Evolutionary conservation across 2,329 filamentous ascomycete genomes (phyloP), one percentile per base, ranked within the genome.

Genomic region (Chrysoporthe deuterocubensis): DNA sequence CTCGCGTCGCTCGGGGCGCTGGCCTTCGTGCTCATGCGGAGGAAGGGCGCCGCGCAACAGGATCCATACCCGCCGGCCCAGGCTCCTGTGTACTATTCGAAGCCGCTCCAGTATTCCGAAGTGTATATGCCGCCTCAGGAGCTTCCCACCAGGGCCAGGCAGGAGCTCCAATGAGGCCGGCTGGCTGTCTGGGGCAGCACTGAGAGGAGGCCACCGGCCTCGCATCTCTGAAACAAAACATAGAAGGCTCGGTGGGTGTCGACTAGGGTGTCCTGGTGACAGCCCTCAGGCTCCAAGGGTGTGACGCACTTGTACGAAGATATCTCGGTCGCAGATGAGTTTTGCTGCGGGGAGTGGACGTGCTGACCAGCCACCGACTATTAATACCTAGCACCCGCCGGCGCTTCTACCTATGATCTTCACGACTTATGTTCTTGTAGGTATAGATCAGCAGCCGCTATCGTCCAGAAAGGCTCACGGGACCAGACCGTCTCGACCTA

Each of bases 1-100:
- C 65, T 74, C 18, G 72, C 70, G 1, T 71, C 72, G 3, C 65
- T 74, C 3, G 73, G 68, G 7, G 69, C 69, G 2, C 42, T 73
- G 11, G 70, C 65, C 0, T 67, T 70, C 32, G 44, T 73, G 58
- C 43, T 63, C 14, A 52, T 50, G 60, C 59, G 59, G 8, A 37
- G 59, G 13, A 67, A 37, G 34, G 40, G 4, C 26, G 13, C 42
- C 7, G 6, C 42, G 3, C 9, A 32, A 5, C 13, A 18, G 8
- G 9, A 18, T 16, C 4, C 14, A 11, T 16, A 48, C 16, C 18
- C 46, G 13, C 3, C 40, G 2, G 18, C 42, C 18, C 16, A n/a
- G 8, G 14, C 42, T 8, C 52, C 54, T n/a, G 3, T 7, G 3
- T 18, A 48, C 13, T 14, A 26, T 4, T 34, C 37, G 16, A 44